A percentile compares a stretch with the other conserved stretches of the same genome.
Evolutionary conservation across 129 eudicot genomes (phyloP).

Genomic region (Deinandra increscens): DNA sequence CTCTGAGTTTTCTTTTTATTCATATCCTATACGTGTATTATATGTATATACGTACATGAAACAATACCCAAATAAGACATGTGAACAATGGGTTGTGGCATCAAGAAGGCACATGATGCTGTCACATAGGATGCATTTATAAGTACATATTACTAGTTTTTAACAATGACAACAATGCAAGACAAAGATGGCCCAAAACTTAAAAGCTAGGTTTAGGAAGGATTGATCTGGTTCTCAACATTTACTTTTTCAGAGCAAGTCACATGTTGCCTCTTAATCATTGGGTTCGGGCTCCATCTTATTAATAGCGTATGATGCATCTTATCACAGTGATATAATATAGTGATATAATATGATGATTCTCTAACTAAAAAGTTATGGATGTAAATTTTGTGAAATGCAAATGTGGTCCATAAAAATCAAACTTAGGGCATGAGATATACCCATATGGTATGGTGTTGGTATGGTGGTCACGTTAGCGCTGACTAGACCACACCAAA

Average conservation of each 20-base stretch:
- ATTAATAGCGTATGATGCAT: background rate
- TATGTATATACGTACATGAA: background rate
- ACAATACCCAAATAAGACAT: slow-evolving; percentile 36
- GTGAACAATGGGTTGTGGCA: slow-evolving; percentile 36
- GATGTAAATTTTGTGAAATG: too few relatives aligned
- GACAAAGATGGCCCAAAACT: slow-evolving; percentile 45
- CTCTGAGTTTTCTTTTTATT: too few relatives aligned
- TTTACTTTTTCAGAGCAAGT: slow-evolving; percentile 38
- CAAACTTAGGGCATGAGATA: too few relatives aligned
- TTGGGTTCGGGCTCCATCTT: slow-evolving; percentile 34
- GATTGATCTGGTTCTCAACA: slow-evolving; percentile 30
- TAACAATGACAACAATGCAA: slow-evolving; percentile 42
- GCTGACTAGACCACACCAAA: too few relatives aligned
- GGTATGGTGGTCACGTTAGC: too few relatives aligned
- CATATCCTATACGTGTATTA: background rate
- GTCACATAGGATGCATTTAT: slow-evolving; percentile 36
- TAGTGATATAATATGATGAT: too few relatives aligned
- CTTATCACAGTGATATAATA: too few relatives aligned
- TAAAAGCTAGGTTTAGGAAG: slow-evolving; percentile 42
- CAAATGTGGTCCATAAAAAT: too few relatives aligned
- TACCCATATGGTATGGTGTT: too few relatives aligned
- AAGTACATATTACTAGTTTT: slow-evolving; percentile 31
- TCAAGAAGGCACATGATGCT: slow-evolving; percentile 37
- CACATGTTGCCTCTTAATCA: slow-evolving; percentile 46
- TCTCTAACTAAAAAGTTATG: too few relatives aligned